phyloP scores from a whole-genome alignment of 495 filamentous ascomycete genomes.

The Aspergillus steynii region DNA sequence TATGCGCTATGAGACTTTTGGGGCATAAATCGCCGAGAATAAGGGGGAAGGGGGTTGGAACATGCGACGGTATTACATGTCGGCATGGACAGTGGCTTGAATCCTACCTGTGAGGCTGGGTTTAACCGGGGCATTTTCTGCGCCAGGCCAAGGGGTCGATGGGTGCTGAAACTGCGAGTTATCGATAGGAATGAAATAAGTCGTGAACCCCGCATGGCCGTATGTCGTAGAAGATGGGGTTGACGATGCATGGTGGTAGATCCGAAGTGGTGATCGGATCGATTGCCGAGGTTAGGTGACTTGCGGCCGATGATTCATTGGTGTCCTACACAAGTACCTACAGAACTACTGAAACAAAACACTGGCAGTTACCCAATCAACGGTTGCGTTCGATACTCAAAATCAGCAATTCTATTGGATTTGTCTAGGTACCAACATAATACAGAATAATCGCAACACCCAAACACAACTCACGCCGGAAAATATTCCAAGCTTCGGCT shows the following conservation, averaged over 20 bases:
- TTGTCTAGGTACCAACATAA: not conserved
- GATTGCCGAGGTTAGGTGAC: conserved; percentile 14
- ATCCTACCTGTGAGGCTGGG: conserved; percentile 32
- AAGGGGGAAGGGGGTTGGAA: not conserved
- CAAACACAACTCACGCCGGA: too few relatives aligned
- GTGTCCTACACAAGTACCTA: not conserved
- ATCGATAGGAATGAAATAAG: not conserved
- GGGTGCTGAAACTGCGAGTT: conserved; percentile 10
- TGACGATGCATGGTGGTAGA: not conserved
- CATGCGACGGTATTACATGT: not conserved
- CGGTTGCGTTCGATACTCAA: not conserved
- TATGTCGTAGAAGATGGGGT: not conserved
- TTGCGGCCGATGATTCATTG: not conserved
- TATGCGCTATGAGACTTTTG: not conserved
- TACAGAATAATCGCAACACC: not conserved
- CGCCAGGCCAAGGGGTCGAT: not conserved
- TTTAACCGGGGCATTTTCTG: conserved; percentile 38
- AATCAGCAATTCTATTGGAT: not conserved
- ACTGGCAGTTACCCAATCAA: not conserved
- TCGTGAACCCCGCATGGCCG: conserved; percentile 3
- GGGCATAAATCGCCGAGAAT: not conserved
- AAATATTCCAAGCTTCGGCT: not conserved
- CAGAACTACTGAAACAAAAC: too few relatives aligned
- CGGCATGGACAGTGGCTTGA: not conserved
- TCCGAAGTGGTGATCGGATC: not conserved